phyloP scores from a whole-genome alignment of 2,329 filamentous ascomycete species.

The Hymenoscyphus albidus region DNA sequence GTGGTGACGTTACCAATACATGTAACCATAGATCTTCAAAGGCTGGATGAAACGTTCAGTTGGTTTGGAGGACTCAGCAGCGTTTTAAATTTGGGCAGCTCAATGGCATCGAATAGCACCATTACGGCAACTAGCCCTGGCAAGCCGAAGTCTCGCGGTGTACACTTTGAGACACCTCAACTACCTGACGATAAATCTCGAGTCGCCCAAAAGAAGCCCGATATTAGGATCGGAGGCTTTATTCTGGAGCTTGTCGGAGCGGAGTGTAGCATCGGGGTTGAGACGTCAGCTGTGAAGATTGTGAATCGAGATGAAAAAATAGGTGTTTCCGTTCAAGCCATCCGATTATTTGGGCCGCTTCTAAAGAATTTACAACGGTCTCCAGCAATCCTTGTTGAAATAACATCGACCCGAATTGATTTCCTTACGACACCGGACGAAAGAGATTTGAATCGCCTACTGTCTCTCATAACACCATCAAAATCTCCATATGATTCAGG shows the following conservation, averaged over 20 bases:
- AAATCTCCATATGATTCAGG: conserved; percentile 83
- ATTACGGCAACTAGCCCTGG: conserved; percentile 37
- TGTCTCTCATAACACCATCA: conserved; percentile 86
- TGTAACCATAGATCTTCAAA: conserved; percentile 71
- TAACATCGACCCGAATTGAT: conserved; percentile 66
- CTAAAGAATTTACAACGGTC: conserved; percentile 48
- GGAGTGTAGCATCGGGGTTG: conserved; percentile 68
- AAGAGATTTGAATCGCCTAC: conserved; percentile 72
- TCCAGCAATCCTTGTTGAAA: conserved; percentile 58
- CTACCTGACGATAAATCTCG: conserved; percentile 30
- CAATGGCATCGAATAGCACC: conserved; percentile 71
- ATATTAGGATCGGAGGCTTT: conserved; percentile 72
- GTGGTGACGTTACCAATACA: conserved; percentile 74
- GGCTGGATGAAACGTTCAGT: conserved; percentile 79
- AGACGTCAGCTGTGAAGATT: conserved; percentile 78
- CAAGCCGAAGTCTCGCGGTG: conserved; percentile 49
- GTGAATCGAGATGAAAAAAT: conserved; percentile 71
- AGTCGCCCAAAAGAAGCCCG: conserved; percentile 55
- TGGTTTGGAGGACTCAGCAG: conserved; percentile 91
- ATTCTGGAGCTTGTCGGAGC: conserved; percentile 73
- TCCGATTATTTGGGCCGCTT: conserved; percentile 71
- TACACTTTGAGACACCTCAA: conserved; percentile 53
- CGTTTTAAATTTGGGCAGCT: conserved; percentile 82
- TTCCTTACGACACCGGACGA: conserved; percentile 72
- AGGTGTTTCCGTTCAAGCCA: conserved; percentile 68